phyloP scores from a whole-genome alignment of 1,284 basidiomycete species.

The Grifola frondosa region DNA sequence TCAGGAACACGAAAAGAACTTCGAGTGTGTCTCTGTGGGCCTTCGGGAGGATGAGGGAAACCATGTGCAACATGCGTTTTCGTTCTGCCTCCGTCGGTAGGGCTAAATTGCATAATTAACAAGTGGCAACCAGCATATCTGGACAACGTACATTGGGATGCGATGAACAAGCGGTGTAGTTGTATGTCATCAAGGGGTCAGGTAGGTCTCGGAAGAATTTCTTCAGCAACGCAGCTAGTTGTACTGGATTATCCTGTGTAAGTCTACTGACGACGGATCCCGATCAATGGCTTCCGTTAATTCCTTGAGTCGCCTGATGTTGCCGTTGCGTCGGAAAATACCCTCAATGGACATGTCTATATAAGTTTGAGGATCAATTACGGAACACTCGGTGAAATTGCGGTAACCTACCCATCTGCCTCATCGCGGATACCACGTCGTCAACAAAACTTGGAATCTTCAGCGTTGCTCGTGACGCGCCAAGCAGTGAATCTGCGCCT shows the following conservation, averaged over 20 bases:
- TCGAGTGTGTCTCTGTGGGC: slow-evolving; percentile 97
- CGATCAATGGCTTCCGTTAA: slow-evolving; percentile 92
- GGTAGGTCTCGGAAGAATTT: slow-evolving; percentile 96
- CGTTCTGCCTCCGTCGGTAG: slow-evolving; percentile 79
- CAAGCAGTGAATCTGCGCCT: slow-evolving; percentile 90
- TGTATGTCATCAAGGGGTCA: slow-evolving; percentile 94
- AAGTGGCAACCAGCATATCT: slow-evolving; percentile 1
- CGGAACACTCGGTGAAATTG: slow-evolving; percentile 1
- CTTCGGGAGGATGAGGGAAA: slow-evolving; percentile 87
- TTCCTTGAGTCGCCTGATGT: slow-evolving; percentile 91
- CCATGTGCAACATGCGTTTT: slow-evolving; percentile 81
- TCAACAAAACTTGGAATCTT: slow-evolving; percentile 97
- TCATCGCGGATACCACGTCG: slow-evolving; percentile 97
- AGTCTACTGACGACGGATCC: slow-evolving; percentile 89
- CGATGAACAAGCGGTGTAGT: slow-evolving; percentile 89
- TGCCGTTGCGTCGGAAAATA: slow-evolving; percentile 98
- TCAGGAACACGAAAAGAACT: slow-evolving; percentile 96
- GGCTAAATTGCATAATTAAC: slow-evolving; percentile 43
- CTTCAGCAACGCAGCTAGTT: slow-evolving; percentile 95
- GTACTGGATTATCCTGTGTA: slow-evolving; percentile 94
- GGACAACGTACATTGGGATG: slow-evolving; percentile 74
- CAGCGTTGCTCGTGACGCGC: slow-evolving; percentile 83
- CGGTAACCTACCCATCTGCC: slow-evolving; percentile 87
- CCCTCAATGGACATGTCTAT: slow-evolving; percentile 98
- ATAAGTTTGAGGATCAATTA: slow-evolving; percentile 4